phyloP scores from a whole-genome alignment of 148 eudicot genomes.

The Salicornia ramosissima region DNA sequence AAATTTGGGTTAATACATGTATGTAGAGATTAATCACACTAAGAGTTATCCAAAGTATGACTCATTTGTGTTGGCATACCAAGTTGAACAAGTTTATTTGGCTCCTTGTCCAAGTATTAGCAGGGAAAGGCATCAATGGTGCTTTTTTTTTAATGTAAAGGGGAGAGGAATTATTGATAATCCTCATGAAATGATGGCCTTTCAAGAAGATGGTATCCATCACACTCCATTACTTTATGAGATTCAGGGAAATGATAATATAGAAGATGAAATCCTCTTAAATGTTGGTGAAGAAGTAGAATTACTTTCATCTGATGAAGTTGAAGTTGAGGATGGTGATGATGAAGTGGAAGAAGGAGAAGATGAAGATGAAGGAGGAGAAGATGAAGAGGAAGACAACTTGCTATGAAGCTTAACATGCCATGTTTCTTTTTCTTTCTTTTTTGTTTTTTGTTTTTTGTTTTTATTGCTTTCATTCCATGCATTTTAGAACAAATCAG shows the following conservation, averaged over 20 bases:
- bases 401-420: no score
- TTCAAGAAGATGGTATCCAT: not conserved
- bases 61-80: no score
- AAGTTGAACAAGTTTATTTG: slow-evolving; percentile 1
- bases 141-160: not conserved
- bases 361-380: not conserved
- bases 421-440: no score
- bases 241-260: not conserved
- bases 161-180: not conserved
- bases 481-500: no score
- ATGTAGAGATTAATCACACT: no score
- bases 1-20: no score
- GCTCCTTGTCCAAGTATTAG: not conserved
- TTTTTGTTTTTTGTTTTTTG: no score
- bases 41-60: no score
- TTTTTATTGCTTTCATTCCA: no score
- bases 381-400: not conserved
- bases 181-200: no score
- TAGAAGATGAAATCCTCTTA: not conserved
- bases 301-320: no score
- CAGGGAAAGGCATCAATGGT: not conserved
- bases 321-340: not conserved
- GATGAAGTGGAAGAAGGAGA: not conserved
- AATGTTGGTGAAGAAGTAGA: no score
- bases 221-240: not conserved